These are phyloP conservation scores for Pythium myriotylum DNA, from an alignment of 352 stramenopile species.

Conservation along the genomic window DNA sequence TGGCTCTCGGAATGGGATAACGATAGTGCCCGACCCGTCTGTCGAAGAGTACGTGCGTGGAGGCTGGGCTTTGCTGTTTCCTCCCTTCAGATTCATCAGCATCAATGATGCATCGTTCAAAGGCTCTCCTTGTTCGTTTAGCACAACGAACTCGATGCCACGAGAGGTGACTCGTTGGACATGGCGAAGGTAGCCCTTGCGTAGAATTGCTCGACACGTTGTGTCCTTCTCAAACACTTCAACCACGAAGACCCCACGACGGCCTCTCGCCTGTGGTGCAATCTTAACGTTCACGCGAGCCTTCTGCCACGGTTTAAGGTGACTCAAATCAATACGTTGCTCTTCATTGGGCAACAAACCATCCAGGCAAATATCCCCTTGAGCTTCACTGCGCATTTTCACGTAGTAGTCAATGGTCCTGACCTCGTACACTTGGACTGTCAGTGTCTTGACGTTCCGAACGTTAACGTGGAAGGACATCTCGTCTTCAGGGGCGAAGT, in stretches of 20 bases:
- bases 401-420: conserved; percentile 63
- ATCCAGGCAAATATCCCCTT: conserved; percentile 55
- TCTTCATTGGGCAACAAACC: conserved; percentile 63
- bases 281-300: conserved; percentile 35
- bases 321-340: conserved; percentile 46
- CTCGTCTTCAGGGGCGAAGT: conserved; percentile 44
- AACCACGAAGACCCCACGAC: conserved; percentile 60
- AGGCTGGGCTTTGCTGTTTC: conserved; percentile 37
- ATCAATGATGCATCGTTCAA: conserved; percentile 36
- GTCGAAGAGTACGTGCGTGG: conserved; percentile 33
- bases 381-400: conserved; percentile 45
- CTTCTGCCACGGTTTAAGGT: conserved; percentile 50
- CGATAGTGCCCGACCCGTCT: conserved; percentile 33
- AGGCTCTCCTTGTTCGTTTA: conserved; percentile 49
- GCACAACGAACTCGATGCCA: conserved; percentile 53
- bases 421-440: conserved; percentile 63
- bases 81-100: conserved; percentile 46
- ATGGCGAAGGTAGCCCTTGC: conserved; percentile 57
- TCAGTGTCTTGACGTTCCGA: conserved; percentile 54
- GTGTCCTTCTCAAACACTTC: conserved; percentile 61
- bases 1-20: conserved; percentile 49
- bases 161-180: conserved; percentile 43
- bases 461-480: conserved; percentile 44
- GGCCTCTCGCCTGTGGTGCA: not conserved
- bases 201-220: conserved; percentile 57